Conservation (phyloP, 106 monocot species). For the Narthecium ossifragum region DNA sequence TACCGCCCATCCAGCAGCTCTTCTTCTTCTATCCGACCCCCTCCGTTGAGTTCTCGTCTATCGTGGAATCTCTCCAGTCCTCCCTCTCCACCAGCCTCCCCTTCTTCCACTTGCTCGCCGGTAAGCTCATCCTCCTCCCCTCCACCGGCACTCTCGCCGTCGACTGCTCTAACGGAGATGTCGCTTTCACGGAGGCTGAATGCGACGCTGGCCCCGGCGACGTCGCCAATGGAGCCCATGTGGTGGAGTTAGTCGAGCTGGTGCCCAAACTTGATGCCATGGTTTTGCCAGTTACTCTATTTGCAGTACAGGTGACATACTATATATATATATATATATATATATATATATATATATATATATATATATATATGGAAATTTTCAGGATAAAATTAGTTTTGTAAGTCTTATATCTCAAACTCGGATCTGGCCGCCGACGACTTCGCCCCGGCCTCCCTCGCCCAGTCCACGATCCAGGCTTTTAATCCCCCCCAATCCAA, state of each 20-base stretch:
- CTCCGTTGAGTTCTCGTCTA: neutral
- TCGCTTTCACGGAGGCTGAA: slow-evolving; percentile 38
- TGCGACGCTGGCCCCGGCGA: slow-evolving; percentile 13
- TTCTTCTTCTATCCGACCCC: slow-evolving; percentile 18
- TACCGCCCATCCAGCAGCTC: slow-evolving; percentile 30
- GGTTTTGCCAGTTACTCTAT: slow-evolving; percentile 18
- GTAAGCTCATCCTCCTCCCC: slow-evolving; percentile 31
- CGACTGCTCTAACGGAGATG: slow-evolving; percentile 21
- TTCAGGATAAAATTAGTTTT: no score
- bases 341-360: no score
- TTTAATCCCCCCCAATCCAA: no score
- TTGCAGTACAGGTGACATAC: slow-evolving; percentile 30
- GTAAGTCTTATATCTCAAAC: no score
- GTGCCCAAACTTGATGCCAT: slow-evolving; percentile 16
- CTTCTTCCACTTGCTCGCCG: slow-evolving; percentile 26
- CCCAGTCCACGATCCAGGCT: no score
- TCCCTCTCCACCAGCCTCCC: slow-evolving; percentile 25
- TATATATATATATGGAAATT: no score
- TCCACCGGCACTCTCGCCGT: slow-evolving; percentile 12
- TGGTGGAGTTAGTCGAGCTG: slow-evolving; percentile 16
- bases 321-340: no score
- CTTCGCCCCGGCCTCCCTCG: no score
- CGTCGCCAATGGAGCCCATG: slow-evolving; percentile 27
- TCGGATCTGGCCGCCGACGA: no score
- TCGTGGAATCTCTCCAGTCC: slow-evolving; percentile 16